Percentiles rank a stretch among this genome's conserved stretches.
phyloP scores from a whole-genome alignment of 1,139 yeast genomes.

The Taphrina flavorubra region DNA sequence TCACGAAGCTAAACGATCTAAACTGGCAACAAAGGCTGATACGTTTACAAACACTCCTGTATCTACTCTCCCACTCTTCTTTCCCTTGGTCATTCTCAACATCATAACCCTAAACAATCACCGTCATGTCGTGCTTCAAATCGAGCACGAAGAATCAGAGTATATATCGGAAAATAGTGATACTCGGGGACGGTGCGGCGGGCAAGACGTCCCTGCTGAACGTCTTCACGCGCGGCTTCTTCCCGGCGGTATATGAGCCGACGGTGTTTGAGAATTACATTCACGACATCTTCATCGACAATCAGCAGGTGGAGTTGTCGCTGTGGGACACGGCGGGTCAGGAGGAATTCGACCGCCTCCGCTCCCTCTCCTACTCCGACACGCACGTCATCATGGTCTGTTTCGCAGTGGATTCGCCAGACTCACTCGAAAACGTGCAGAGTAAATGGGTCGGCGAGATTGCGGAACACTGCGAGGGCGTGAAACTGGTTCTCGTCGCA shows the following conservation, averaged over 20 bases:
- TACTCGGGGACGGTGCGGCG: slow-evolving; percentile 88
- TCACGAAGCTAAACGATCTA: too few species aligned
- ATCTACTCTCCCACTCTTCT: too few species aligned
- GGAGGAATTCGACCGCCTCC: slow-evolving; percentile 92
- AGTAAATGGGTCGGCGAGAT: slow-evolving; percentile 97
- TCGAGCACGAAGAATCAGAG: slow-evolving; percentile 36
- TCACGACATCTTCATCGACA: slow-evolving; percentile 95
- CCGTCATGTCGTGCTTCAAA: slow-evolving; percentile 41
- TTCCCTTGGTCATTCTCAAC: too few species aligned
- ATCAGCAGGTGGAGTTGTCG: slow-evolving; percentile 87
- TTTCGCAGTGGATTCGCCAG: slow-evolving; percentile 85
- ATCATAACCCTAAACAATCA: too few species aligned
- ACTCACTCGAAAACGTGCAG: slow-evolving; percentile 92
- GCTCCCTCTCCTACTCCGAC: slow-evolving; percentile 89
- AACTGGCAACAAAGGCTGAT: too few species aligned
- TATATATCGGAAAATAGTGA: slow-evolving; percentile 87
- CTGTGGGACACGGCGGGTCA: slow-evolving; percentile 99
- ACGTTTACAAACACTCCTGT: too few species aligned
- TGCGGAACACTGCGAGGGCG: slow-evolving; percentile 96
- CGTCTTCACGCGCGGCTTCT: slow-evolving; percentile 95
- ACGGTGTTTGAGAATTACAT: slow-evolving; percentile 97
- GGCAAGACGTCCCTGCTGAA: slow-evolving; percentile 90
- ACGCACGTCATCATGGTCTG: slow-evolving; percentile 97
- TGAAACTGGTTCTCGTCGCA: slow-evolving; percentile 89
- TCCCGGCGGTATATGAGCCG: slow-evolving; percentile 98